Evolutionary conservation across 176 grass and related monocot genomes (phyloP), one percentile per base, ranked within the genome.

Genomic region (Ananas comosus): DNA sequence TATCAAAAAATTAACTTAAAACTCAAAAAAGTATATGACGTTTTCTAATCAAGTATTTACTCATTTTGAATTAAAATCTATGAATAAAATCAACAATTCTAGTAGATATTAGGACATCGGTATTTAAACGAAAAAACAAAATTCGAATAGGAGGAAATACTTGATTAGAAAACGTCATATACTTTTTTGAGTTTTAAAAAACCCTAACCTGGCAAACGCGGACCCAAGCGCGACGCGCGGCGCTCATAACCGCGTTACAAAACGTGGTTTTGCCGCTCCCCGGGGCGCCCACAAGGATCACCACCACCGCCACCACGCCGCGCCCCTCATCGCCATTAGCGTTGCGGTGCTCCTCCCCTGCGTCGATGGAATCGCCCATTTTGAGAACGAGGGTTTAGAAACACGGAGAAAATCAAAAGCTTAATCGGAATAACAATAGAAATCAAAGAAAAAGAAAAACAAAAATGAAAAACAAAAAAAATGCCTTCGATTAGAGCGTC

Each of bases 191-290:
- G n/a, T n/a, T n/a, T n/a, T n/a, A 0, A 5, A 52, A 50, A 56
- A 58, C 27, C 14, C 23, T 11, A 52, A 96, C 92, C 92, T 96
- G 92, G 70, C 88, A 96, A 50, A 96, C 54, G 71, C 88, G 85
- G 64, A 69, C 67, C 92, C 92, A 96, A 9, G 64, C 51, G 23
- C 88, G 88, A 64, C 49, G 73, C 48, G 85, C 69, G 63, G 64
- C 71, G 9, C 19, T 53, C 21, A 80, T 21, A 13, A 96, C 70
- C 33, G 86, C 80, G 64, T 96, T 82, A 23, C 88, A 90, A 70
- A 96, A 96, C n/a, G 92, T 89, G 63, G 87, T 83, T 85, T 96
- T 96, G 72, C 88, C 92, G 73, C 92, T 87, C 13, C 92, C 92
- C 17, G 92, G 88, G 0, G 92, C 66, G 0, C 88, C 92, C 12